These are phyloP conservation scores for Trichoderma endophyticum DNA, from an alignment of 2,329 filamentous ascomycete genomes.

Conservation along the genomic window DNA sequence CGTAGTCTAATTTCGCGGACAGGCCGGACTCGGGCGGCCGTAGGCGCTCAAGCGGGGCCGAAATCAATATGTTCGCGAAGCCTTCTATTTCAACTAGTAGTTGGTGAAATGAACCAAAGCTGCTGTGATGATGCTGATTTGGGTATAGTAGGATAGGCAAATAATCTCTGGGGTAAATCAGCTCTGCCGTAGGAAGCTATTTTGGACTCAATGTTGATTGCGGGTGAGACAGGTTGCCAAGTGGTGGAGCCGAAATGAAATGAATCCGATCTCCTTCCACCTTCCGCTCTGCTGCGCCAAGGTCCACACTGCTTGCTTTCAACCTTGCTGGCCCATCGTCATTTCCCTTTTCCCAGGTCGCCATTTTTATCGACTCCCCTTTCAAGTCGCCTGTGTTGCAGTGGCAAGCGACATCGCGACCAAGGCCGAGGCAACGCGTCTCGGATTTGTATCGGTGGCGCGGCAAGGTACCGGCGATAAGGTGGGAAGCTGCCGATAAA, in stretches of 20 bases:
- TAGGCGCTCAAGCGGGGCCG: not conserved
- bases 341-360: not conserved
- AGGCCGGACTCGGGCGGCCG: conserved; percentile 15
- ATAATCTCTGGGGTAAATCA: conserved; percentile 13
- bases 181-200: not conserved
- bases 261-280: conserved; percentile 11
- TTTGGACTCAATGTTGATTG: conserved; percentile 5
- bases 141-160: conserved; percentile 7
- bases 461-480: not conserved
- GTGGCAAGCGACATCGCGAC: not conserved
- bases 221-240: not conserved
- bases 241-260: conserved; percentile 15
- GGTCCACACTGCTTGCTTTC: conserved; percentile 10
- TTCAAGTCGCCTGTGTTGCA: not conserved
- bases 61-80: not conserved
- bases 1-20: conserved; percentile 24
- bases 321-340: conserved; percentile 5
- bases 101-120: not conserved
- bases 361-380: not conserved
- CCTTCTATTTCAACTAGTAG: conserved; percentile 14
- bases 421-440: not conserved
- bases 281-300: conserved; percentile 9
- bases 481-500: not conserved
- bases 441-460: not conserved
- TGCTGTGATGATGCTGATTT: conserved; percentile 14